Conservation (phyloP, 768 basidiomycete species). For the Leccinellum albellum region DNA sequence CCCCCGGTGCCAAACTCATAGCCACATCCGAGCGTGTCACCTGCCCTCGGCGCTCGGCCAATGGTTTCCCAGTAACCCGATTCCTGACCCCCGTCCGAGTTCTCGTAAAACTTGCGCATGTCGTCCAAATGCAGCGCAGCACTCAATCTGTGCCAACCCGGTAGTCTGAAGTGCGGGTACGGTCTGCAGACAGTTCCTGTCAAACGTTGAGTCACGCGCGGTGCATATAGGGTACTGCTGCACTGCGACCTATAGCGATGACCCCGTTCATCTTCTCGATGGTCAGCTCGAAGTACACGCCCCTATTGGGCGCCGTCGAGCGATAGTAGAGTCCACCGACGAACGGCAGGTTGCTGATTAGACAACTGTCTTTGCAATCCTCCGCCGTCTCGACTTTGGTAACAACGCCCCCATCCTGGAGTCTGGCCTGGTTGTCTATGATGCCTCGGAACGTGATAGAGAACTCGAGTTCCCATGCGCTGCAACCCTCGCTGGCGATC, state of each 20-base stretch:
- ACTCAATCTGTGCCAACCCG: slow-evolving; percentile 69
- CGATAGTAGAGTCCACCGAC: slow-evolving; percentile 58
- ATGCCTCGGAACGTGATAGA: slow-evolving; percentile 43
- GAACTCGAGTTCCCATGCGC: slow-evolving; percentile 50
- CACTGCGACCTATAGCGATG: slow-evolving; percentile 53
- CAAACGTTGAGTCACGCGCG: background rate
- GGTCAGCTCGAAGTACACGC: slow-evolving; percentile 63
- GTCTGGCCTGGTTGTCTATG: slow-evolving; percentile 37
- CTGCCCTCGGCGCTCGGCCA: slow-evolving; percentile 35
- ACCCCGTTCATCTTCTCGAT: slow-evolving; percentile 55
- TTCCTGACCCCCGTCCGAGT: slow-evolving; percentile 60
- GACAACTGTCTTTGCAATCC: slow-evolving; percentile 46
- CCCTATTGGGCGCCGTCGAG: slow-evolving; percentile 39
- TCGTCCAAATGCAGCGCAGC: slow-evolving; percentile 68
- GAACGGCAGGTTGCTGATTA: slow-evolving; percentile 60
- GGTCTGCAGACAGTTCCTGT: slow-evolving; percentile 62
- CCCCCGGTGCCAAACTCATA: slow-evolving; percentile 50
- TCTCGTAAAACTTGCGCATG: slow-evolving; percentile 70
- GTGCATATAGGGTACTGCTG: background rate
- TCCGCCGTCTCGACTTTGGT: slow-evolving; percentile 40
- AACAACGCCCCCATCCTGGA: slow-evolving; percentile 20
- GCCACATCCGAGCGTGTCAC: slow-evolving; percentile 61
- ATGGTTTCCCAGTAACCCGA: slow-evolving; percentile 32
- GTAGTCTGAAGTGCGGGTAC: slow-evolving; percentile 62
- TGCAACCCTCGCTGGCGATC: slow-evolving; percentile 44